Base-by-base conservation (phyloP, 1,284 basidiomycete genomes). In the Paramarasmius palmivorus region DNA sequence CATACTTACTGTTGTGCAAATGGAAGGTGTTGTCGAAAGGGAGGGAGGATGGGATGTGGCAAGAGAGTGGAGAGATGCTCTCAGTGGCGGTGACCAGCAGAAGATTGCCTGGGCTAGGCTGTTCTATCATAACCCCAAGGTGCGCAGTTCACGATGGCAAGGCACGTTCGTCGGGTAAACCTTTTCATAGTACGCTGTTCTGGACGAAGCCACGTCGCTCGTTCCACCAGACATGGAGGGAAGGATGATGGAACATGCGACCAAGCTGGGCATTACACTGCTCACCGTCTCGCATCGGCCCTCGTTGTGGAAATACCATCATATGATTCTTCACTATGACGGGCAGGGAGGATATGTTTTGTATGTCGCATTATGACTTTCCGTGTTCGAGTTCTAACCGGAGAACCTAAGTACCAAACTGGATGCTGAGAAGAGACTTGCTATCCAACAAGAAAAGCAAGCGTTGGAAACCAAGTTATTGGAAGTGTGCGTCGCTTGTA, bases 101-200 rank as follows among this genome's bases (percentile, higher is more conserved):
- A 90, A 96, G 69, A 92, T 99, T 57, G 96, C 96, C 0, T 98
- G 97, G 94, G 95, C 95, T 5, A 78, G 96, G 57, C 70, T 99
- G 60, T 99, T 98, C 72, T 99, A 98, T 72, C 96, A 99, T 69
- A 79, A 82, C 59, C 96, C 96, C 17, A 95, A 94, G 79, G 93
- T 88, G 61, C 57, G 69, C 54, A 53, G 52, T 38, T 7, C 49
- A n/a, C 20, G 26, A 19, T 39, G 26, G 14, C 17, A 6, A 2
- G 19, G 23, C 25, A 45, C 14, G 5, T 6, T 52, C 51, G 14
- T 52, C 52, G 35, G 55, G 45, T 42, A 26, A 49, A 19, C 23
- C 58, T 49, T 39, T 44, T 23, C 53, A 25, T 54, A 95, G 92
- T 98, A 96, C 63, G 96, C 95, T 4, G 95, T 99, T 52, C 78